These are phyloP conservation scores for Paraurostyla sp. DNA, from an alignment of 73 alveolate genomes.

Conservation along the genomic window DNA sequence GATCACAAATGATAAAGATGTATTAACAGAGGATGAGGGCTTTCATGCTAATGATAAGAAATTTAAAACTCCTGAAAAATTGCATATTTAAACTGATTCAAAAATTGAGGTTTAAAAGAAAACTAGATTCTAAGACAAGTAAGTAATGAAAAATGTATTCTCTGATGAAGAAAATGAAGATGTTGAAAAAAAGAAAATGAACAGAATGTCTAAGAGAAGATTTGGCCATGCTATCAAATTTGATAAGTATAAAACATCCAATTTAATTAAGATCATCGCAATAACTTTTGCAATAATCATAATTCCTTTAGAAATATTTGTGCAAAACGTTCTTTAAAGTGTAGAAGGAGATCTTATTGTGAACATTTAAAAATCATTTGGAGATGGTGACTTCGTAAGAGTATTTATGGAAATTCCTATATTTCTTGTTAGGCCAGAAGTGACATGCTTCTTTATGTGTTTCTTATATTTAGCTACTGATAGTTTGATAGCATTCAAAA, in stretches of 20 bases:
- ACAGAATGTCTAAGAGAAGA: background rate
- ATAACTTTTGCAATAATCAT: slow-evolving; percentile 43
- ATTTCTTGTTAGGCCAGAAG: slow-evolving; percentile 4
- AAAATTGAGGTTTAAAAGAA: no score
- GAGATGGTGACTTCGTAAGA: background rate
- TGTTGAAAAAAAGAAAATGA: background rate
- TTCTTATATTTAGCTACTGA: slow-evolving; percentile 32
- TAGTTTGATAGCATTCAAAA: slow-evolving; percentile 50
- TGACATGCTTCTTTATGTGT: slow-evolving; percentile 2
- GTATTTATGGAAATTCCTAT: background rate
- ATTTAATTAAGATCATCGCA: slow-evolving; percentile 8
- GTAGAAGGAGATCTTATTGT: slow-evolving; percentile 37
- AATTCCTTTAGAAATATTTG: slow-evolving; percentile 51
- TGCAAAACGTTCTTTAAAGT: background rate
- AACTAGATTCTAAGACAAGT: background rate
- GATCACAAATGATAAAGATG: background rate
- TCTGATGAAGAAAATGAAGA: background rate
- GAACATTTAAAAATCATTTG: background rate
- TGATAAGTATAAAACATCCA: slow-evolving; percentile 48
- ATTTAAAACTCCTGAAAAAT: no score
- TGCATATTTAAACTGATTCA: no score
- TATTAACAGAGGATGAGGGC: slow-evolving; percentile 14
- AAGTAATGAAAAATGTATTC: background rate
- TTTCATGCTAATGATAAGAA: no score
- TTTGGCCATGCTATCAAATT: slow-evolving; percentile 46